A percentile compares a stretch with the other conserved stretches of the same genome.
These are phyloP conservation scores for Diaporthe sp. DNA, from an alignment of 2,329 filamentous ascomycete genomes.

Conservation along the genomic window DNA sequence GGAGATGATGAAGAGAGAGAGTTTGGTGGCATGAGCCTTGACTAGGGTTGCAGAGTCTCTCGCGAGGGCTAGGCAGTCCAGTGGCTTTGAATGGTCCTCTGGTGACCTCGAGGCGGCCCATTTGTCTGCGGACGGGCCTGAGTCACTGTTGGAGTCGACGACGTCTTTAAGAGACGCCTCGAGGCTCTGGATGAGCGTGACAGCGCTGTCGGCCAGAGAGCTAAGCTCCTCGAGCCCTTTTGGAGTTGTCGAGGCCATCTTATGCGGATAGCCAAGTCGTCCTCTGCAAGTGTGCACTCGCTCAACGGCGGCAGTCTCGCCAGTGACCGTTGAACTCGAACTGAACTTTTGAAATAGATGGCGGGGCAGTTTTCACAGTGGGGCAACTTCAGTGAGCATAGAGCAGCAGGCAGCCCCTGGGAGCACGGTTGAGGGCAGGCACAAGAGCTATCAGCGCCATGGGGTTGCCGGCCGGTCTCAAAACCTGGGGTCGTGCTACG, in stretches of 20 bases:
- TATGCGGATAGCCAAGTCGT: background rate
- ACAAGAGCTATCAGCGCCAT: background rate
- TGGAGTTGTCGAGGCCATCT: slow-evolving; percentile 22
- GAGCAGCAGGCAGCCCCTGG: background rate
- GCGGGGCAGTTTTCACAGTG: slow-evolving; percentile 34
- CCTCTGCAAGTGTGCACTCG: background rate
- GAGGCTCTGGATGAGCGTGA: slow-evolving; percentile 44
- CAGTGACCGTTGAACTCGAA: slow-evolving; percentile 2
- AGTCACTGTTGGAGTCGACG: slow-evolving; percentile 39
- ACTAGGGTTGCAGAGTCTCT: slow-evolving; percentile 80
- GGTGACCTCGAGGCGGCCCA: slow-evolving; percentile 38
- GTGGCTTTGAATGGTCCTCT: slow-evolving; percentile 39
- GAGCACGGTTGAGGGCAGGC: slow-evolving; percentile 2
- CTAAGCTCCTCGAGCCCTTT: slow-evolving; percentile 44
- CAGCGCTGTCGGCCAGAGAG: slow-evolving; percentile 43
- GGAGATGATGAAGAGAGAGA: slow-evolving; percentile 88
- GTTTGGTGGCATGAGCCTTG: slow-evolving; percentile 86
- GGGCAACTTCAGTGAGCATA: slow-evolving; percentile 1
- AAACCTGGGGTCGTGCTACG: background rate
- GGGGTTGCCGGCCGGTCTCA: slow-evolving; percentile 25
- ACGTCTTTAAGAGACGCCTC: slow-evolving; percentile 36
- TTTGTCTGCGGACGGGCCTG: slow-evolving; percentile 35
- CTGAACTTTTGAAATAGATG: slow-evolving; percentile 21
- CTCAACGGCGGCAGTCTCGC: background rate
- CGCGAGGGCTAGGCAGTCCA: slow-evolving; percentile 76